A percentile compares a stretch with the other conserved stretches of the same genome.
Conservation (phyloP, 139 green algal species). For the Tetradesmus lagerheimii region DNA sequence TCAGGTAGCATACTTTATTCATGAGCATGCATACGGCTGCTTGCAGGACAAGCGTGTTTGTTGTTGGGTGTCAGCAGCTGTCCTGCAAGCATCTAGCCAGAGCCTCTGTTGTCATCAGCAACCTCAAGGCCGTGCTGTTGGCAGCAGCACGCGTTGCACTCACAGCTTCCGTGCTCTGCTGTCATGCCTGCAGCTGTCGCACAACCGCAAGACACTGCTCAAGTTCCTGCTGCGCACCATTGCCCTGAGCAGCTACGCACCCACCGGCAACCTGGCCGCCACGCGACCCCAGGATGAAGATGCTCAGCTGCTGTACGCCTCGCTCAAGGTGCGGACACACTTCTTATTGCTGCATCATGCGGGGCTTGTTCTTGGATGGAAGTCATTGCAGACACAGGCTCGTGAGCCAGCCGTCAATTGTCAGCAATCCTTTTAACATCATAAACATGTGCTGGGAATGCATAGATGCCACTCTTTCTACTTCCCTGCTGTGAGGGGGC, state of each 20-base stretch:
- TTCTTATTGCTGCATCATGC: no score
- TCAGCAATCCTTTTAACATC: no score
- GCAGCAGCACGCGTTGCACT: neutral
- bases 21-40: no score
- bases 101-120: neutral
- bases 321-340: conserved; percentile 23
- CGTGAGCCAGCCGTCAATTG: no score
- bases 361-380: no score
- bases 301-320: conserved; percentile 65
- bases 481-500: no score
- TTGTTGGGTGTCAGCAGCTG: neutral
- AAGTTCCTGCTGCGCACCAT: conserved; percentile 93
- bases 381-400: no score
- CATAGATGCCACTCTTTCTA: no score
- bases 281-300: conserved; percentile 51
- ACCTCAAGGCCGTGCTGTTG: neutral
- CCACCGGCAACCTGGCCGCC: conserved; percentile 53
- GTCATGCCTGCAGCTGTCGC: neutral
- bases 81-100: neutral
- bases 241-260: conserved; percentile 83
- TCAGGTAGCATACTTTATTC: no score
- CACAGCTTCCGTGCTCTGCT: neutral
- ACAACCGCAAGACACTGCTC: conserved; percentile 78
- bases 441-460: no score
- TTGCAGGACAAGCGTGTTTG: no score